Percentiles rank a stretch among this genome's conserved stretches.
phyloP scores from a whole-genome alignment of 495 filamentous ascomycete genomes.

The Daldinia caldariorum region DNA sequence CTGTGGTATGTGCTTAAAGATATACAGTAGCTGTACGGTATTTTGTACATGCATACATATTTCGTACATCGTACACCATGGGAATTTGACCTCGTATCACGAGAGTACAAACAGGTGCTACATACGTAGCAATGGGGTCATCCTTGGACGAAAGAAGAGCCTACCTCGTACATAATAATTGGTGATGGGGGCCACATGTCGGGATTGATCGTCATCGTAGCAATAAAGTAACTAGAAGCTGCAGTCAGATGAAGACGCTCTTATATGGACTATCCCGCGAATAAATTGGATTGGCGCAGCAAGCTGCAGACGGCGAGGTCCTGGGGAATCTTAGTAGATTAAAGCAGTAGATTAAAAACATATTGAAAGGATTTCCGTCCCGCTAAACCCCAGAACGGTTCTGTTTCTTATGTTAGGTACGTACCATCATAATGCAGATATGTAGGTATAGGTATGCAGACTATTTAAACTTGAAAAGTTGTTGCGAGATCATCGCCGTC shows the following conservation, averaged over 20 bases:
- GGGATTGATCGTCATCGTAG: conserved; percentile 37
- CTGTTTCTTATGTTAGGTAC: neutral
- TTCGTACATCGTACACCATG: too few relatives aligned
- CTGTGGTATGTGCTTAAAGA: conserved; percentile 7
- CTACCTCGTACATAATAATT: conserved; percentile 22
- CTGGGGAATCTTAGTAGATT: conserved; percentile 39
- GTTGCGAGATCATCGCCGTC: conserved; percentile 1
- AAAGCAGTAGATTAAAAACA: conserved; percentile 40
- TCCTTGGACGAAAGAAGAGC: too few relatives aligned
- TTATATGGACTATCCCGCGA: conserved; percentile 23
- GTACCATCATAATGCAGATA: neutral
- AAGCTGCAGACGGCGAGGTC: conserved; percentile 21
- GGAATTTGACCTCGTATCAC: conserved; percentile 40
- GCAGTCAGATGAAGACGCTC: conserved; percentile 28
- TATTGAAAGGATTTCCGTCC: conserved; percentile 18
- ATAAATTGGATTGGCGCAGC: conserved; percentile 31
- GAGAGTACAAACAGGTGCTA: conserved; percentile 4
- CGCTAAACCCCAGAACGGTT: conserved; percentile 15
- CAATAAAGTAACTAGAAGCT: conserved; percentile 14
- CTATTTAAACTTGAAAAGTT: neutral
- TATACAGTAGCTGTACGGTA: conserved; percentile 2
- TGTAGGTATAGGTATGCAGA: neutral
- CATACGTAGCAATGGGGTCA: conserved; percentile 7
- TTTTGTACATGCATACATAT: neutral
- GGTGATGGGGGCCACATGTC: conserved; percentile 28